Percentiles rank a stretch among this genome's conserved stretches.
Evolutionary conservation across 192 early-diverging fungal species (phyloP).

Genomic region (Coemansia sp.): DNA sequence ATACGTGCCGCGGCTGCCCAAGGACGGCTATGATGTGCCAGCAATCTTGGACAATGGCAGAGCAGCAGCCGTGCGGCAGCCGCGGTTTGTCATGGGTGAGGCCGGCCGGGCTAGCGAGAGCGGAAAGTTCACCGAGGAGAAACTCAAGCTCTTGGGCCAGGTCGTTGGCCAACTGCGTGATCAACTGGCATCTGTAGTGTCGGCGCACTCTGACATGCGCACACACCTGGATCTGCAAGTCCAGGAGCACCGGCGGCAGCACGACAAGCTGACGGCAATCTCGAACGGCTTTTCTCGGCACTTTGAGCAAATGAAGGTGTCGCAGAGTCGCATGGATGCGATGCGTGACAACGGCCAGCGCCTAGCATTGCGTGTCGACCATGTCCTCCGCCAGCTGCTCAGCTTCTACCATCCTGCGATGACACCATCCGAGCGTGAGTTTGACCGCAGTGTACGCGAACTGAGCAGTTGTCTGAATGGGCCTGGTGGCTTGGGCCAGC

Average conservation of each 20-base stretch:
- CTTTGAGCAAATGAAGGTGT: constrained; percentile 37
- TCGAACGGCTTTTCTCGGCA: constrained; percentile 38
- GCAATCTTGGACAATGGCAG: not conserved
- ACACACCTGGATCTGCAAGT: constrained; percentile 36
- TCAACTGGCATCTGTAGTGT: constrained; percentile 46
- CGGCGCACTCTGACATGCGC: constrained; percentile 46
- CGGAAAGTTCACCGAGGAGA: constrained; percentile 30
- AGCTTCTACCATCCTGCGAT: constrained; percentile 61
- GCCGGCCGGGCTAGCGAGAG: constrained; percentile 11
- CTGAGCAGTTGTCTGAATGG: constrained; percentile 28
- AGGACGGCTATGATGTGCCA: constrained; percentile 18
- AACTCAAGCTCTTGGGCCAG: constrained; percentile 34
- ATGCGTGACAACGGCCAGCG: constrained; percentile 35
- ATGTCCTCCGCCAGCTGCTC: constrained; percentile 60
- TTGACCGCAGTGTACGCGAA: constrained; percentile 29
- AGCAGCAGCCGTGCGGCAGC: constrained; percentile 19
- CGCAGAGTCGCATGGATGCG: constrained; percentile 47
- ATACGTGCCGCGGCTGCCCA: constrained; percentile 47
- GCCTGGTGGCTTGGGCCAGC: constrained; percentile 18
- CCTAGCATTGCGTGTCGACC: constrained; percentile 56
- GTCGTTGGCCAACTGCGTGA: constrained; percentile 43
- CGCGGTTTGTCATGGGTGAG: constrained; percentile 41
- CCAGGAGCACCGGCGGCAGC: constrained; percentile 50
- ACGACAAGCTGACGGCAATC: constrained; percentile 39
- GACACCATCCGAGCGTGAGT: constrained; percentile 54